Evolutionary conservation across 2,329 filamentous ascomycete genomes (phyloP), one percentile per base, ranked within the genome.

Genomic region (Calonectria hawksworthii): DNA sequence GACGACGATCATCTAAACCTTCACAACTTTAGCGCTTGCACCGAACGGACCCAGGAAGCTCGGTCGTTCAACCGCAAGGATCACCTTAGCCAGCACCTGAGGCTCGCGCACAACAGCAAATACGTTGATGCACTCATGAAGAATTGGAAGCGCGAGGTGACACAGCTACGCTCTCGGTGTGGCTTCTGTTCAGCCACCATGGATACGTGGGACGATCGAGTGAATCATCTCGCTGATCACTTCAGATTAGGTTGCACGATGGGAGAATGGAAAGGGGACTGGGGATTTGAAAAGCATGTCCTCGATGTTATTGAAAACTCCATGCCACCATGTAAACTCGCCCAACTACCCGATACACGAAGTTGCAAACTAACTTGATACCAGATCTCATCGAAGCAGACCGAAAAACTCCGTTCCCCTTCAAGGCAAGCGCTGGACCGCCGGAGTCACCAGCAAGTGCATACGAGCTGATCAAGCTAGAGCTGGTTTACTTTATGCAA

Each of bases 31-130:
- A 79, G 79, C 4, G 81, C 86, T 21, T 92, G 91, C 79, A 87
- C 88, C 41, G 88, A 90, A 56, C 89, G 90, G 13, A 78, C 81
- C 4, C 56, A 82, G 5, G 80, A 81, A 63, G 88, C 90, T 36
- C 86, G 86, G 26, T 85, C 86, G 0, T 87, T 86, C 70, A 85
- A 85, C 69, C 78, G 86, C 11, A 87, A 86, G 74, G 86, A 87
- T 50, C 86, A 87, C 69, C 80, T 87, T 8, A 80, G 84, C 3
- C 86, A 87, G 71, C 86, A 87, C 69, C 69, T 87, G 30, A 83
- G 85, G 56, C 80, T 86, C 14, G 83, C 86, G 1, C 86, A 87
- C 70, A 82, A 70, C 34, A 70, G 84, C 54, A 89, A 89, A 82
- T 85, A 64, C 74, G 32, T 64, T 21, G 72, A 73, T 16, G 51